Base-by-base conservation (phyloP, 345 rosid genomes). In the Citrus trifoliata region DNA sequence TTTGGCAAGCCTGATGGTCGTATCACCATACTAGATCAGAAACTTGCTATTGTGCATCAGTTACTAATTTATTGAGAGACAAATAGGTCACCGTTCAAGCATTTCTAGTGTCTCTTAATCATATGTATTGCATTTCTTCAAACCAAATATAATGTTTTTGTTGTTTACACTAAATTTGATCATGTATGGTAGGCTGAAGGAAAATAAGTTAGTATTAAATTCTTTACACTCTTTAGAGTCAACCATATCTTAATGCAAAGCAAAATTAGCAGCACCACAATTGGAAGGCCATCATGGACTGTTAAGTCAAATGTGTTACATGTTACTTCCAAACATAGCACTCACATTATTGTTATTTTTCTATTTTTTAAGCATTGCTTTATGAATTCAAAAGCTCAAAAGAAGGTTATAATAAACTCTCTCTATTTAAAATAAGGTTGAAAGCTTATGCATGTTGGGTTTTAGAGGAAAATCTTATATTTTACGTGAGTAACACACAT, bases 1-100 rank as follows among this genome's bases (percentile, higher is more conserved):
- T 93, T 92, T 2, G 97, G 96, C 65, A 89, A 92, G 77, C 96
- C 94, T 25, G 96, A 88, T 84, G 98, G 97, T 8, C 96, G 93
- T 42, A 88, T 35, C 91, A 98, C 81, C 99, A 95, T 82, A 95
- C 98, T 0, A 96, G 96, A 5, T 84, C 90, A 19, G 95, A 91
- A 81, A 95, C 95, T 42, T 93, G 99, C 84, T 93, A 91, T 81
- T 91, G 82, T 70, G 84, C 95, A 48, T 88, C 70, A 66, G 48
- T 66, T 66, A 21, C 46, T 35, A 2, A 35, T 66, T 6, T 67
- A 37, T 35, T 37, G 74, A 88, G 85, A 70, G 67, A 86, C 37
- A 78, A 88, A 16, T 78, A 89, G 90, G 98, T 95, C 35, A 40
- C 14, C 2, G 56, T 58, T 42, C n/a, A 42, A 42, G 27, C 33